A percentile compares a stretch with the other conserved stretches of the same genome.
Conservation (phyloP, 495 filamentous ascomycete genomes). For the Pyrenula massariospora region DNA sequence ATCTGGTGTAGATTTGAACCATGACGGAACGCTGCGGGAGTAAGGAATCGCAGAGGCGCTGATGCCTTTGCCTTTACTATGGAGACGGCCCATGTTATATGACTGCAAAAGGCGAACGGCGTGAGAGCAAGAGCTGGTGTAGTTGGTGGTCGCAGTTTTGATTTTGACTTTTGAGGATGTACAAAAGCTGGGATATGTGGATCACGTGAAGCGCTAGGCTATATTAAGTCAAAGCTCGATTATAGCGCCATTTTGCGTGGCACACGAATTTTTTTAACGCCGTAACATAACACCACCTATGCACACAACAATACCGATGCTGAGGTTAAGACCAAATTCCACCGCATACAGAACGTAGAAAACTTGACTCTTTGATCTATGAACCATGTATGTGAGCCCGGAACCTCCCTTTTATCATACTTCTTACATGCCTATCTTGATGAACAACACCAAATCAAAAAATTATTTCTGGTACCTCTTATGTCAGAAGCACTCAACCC, state of each 20-base stretch:
- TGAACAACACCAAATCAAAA: slow-evolving; percentile 35
- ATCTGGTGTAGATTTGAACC: slow-evolving; percentile 84
- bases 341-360: too few species aligned
- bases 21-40: slow-evolving; percentile 80
- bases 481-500: slow-evolving; percentile 38
- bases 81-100: slow-evolving; percentile 87
- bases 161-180: neutral
- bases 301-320: too few species aligned
- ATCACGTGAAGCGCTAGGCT: slow-evolving; percentile 12
- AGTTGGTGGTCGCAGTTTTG: neutral
- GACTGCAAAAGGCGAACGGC: slow-evolving; percentile 18
- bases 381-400: too few species aligned
- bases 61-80: slow-evolving; percentile 99
- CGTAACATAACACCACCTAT: too few species aligned
- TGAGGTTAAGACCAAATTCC: too few species aligned
- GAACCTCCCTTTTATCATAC: too few species aligned
- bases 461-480: slow-evolving; percentile 56
- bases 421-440: too few species aligned
- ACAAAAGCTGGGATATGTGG: slow-evolving; percentile 8
- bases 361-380: too few species aligned
- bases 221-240: too few species aligned
- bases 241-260: too few species aligned
- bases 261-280: too few species aligned
- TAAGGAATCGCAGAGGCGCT: slow-evolving; percentile 89
- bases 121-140: slow-evolving; percentile 3